A percentile compares a stretch with the other conserved stretches of the same genome.
phyloP scores from a whole-genome alignment of 768 basidiomycete species.

The Ramaria sp. region DNA sequence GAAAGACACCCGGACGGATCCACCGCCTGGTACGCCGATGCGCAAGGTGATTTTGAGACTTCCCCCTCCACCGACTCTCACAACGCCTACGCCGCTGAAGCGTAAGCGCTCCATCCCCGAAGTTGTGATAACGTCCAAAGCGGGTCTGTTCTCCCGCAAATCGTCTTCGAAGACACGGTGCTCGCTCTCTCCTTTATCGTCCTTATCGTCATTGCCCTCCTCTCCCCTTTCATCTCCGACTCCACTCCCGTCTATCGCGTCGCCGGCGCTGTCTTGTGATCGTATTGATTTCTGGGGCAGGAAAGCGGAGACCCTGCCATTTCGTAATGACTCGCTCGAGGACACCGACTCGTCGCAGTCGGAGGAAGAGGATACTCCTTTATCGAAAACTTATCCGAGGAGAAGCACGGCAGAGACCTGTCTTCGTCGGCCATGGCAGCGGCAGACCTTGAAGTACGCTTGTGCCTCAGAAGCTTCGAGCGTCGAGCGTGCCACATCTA shows the following conservation, averaged over 20 bases:
- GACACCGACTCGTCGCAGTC: neutral
- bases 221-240: neutral
- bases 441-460: neutral
- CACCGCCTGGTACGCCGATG: neutral
- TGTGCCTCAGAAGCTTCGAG: neutral
- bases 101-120: neutral
- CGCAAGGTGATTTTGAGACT: slow-evolving; percentile 1
- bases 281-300: neutral
- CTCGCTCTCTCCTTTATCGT: neutral
- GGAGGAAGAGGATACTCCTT: neutral
- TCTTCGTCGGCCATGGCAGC: neutral
- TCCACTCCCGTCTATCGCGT: neutral
- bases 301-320: neutral
- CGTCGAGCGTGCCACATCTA: neutral
- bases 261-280: neutral
- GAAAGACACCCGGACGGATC: neutral
- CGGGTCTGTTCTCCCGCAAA: neutral
- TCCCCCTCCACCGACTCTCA: neutral
- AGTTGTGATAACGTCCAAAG: neutral
- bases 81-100: neutral
- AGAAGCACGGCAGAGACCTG: neutral
- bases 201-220: neutral
- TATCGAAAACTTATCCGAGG: neutral
- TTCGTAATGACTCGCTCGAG: neutral
- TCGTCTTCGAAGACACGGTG: neutral